Conservation (phyloP, 345 rosid genomes). For the Salix viminalis region DNA sequence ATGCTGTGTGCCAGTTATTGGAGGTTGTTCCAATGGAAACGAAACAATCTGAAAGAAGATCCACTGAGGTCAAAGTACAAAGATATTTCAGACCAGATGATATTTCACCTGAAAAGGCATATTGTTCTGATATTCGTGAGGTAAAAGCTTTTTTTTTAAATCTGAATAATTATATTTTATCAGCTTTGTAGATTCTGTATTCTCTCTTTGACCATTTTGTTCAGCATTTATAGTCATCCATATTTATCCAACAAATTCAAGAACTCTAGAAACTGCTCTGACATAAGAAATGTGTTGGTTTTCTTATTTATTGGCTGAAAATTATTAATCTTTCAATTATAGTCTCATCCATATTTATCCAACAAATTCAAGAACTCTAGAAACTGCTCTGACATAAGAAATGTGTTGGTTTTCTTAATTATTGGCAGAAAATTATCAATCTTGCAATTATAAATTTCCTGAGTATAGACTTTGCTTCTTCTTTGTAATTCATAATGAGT, state of each 20-base stretch:
- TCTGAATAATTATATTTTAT: background rate
- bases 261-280: background rate
- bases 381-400: background rate
- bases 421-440: background rate
- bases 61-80: slow-evolving; percentile 18
- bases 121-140: slow-evolving; percentile 30
- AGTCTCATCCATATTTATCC: no score
- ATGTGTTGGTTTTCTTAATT: background rate
- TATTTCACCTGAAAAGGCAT: slow-evolving; percentile 29
- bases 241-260: background rate
- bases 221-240: background rate
- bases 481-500: background rate
- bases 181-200: background rate
- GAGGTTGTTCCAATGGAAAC: slow-evolving; percentile 8
- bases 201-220: background rate
- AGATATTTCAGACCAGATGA: slow-evolving; percentile 33
- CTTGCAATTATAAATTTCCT: background rate
- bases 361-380: background rate
- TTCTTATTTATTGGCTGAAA: background rate
- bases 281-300: background rate
- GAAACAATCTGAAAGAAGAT: background rate
- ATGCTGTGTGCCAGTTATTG: slow-evolving; percentile 26
- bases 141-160: slow-evolving; percentile 1
- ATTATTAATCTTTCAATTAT: background rate
- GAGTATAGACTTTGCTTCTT: background rate